Evolutionary conservation across 1,139 yeast species (phyloP).

Genomic region (Geotrichum carabidarum): DNA sequence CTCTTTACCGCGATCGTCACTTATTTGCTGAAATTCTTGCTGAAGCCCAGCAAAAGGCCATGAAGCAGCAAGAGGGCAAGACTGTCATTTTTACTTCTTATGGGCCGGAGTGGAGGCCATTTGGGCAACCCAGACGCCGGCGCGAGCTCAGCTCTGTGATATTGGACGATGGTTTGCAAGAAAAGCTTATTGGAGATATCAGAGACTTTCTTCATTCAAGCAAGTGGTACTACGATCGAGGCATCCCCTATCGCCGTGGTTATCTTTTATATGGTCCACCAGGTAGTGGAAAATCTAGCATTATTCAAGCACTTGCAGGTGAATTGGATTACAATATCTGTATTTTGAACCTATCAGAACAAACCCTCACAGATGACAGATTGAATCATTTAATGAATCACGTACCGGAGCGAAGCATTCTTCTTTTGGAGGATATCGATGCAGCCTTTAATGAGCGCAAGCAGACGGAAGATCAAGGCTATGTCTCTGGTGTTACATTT

Average conservation of each 20-base stretch:
- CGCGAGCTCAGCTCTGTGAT: constrained; percentile 81
- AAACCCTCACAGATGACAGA: constrained; percentile 88
- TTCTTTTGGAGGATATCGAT: constrained; percentile 87
- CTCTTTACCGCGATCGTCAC: constrained; percentile 73
- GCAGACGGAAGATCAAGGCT: constrained; percentile 66
- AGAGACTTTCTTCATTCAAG: constrained; percentile 74
- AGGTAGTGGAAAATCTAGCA: constrained; percentile 94
- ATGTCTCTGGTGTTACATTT: constrained; percentile 81
- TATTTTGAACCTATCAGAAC: constrained; percentile 82
- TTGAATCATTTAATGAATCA: constrained; percentile 93
- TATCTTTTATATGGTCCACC: constrained; percentile 95
- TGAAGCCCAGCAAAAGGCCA: constrained; percentile 82
- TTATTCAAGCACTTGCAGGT: constrained; percentile 94
- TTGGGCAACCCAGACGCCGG: constrained; percentile 92
- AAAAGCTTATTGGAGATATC: constrained; percentile 63
- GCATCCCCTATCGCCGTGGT: constrained; percentile 95
- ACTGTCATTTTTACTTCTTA: constrained; percentile 90
- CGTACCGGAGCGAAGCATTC: constrained; percentile 81
- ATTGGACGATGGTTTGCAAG: constrained; percentile 69
- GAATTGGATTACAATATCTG: constrained; percentile 94
- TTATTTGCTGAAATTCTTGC: constrained; percentile 66
- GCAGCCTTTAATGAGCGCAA: constrained; percentile 87
- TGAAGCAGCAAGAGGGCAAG: constrained; percentile 82
- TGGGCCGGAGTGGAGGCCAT: constrained; percentile 99
- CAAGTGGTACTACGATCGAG: constrained; percentile 89